Evolutionary conservation across 257 asterid species (phyloP).

Genomic region (Nicotiana undulata): DNA sequence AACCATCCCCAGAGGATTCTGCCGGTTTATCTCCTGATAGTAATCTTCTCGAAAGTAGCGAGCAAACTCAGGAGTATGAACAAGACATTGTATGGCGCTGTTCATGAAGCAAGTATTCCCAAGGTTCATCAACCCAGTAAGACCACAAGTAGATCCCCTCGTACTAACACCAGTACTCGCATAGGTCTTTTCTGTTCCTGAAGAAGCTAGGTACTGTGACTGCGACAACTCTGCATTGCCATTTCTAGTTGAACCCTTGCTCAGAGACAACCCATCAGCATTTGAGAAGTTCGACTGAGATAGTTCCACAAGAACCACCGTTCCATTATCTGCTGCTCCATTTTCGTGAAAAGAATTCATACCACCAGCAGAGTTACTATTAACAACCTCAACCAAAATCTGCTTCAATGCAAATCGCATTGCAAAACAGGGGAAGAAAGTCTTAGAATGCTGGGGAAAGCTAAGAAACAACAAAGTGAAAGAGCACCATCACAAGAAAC

Average conservation of each 20-base stretch:
- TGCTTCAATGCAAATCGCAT: conserved; percentile 28
- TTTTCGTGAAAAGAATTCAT: conserved; percentile 49
- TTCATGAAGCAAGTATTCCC: conserved; percentile 99
- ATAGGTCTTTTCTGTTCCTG: conserved; percentile 48
- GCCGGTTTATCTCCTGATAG: conserved; percentile 90
- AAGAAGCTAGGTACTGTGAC: conserved; percentile 32
- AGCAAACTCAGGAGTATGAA: conserved; percentile 95
- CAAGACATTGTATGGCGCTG: conserved; percentile 97
- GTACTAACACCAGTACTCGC: conserved; percentile 83
- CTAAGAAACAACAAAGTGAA: not conserved
- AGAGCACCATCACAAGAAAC: not conserved
- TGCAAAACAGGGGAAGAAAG: conserved; percentile 13
- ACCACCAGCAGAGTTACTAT: conserved; percentile 36
- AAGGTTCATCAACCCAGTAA: conserved; percentile 90
- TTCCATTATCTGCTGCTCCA: conserved; percentile 64
- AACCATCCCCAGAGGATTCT: conserved; percentile 98
- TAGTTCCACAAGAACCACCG: conserved; percentile 37
- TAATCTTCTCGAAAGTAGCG: conserved; percentile 93
- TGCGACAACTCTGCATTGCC: conserved; percentile 51
- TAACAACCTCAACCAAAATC: conserved; percentile 79
- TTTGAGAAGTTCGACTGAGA: conserved; percentile 40
- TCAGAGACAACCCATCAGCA: conserved; percentile 57
- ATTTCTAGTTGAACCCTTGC: conserved; percentile 71
- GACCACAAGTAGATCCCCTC: conserved; percentile 89
- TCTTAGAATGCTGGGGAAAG: not conserved